Percentiles rank a stretch among this genome's conserved stretches.
These are phyloP conservation scores for Quercus dentata DNA, from an alignment of 306 rosid species.

Conservation along the genomic window DNA sequence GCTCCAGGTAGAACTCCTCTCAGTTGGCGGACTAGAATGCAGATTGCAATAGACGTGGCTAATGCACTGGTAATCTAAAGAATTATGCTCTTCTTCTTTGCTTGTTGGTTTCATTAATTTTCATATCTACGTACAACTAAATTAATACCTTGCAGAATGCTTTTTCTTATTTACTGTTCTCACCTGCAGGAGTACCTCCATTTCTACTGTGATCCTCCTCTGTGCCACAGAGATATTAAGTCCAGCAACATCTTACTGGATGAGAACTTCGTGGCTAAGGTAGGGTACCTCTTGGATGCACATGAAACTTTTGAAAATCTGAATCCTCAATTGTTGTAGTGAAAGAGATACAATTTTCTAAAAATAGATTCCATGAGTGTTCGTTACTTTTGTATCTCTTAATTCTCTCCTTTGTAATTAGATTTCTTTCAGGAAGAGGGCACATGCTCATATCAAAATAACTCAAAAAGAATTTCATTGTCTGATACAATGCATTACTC, in stretches of 20 bases:
- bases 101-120: conserved; percentile 10
- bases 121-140: neutral
- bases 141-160: neutral
- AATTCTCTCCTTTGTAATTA: neutral
- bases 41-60: conserved; percentile 89
- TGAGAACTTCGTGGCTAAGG: conserved; percentile 92
- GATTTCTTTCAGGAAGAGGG: neutral
- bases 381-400: neutral
- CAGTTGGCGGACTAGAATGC: conserved; percentile 85
- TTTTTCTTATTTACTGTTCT: conserved; percentile 20
- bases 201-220: conserved; percentile 94
- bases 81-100: conserved; percentile 8
- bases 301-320: conserved; percentile 14
- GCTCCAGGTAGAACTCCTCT: conserved; percentile 78
- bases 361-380: neutral
- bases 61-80: conserved; percentile 79
- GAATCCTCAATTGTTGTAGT: neutral
- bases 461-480: neutral
- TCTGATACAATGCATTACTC: neutral
- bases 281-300: conserved; percentile 24
- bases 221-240: conserved; percentile 94
- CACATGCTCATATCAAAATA: neutral
- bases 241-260: conserved; percentile 93
- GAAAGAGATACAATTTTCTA: neutral
- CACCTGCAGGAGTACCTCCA: conserved; percentile 93